Evolutionary conservation across 2,329 filamentous ascomycete genomes (phyloP).

Genomic region (Botrytis galanthina): DNA sequence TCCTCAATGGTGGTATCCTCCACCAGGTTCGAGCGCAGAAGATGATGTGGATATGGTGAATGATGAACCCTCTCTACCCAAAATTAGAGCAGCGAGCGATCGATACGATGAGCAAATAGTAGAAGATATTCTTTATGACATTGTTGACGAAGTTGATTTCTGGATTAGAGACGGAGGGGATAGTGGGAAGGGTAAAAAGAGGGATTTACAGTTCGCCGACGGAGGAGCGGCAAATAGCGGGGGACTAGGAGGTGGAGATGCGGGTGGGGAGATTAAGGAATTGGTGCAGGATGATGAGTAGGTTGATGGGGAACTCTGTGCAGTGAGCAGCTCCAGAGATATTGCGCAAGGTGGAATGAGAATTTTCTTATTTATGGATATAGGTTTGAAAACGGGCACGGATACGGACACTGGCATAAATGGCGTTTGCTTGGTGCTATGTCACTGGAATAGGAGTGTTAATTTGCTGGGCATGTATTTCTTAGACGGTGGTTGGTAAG

Average conservation of each 20-base stretch:
- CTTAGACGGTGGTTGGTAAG: neutral
- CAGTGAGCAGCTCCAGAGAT: neutral
- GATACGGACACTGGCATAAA: neutral
- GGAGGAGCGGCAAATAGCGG: constrained; percentile 27
- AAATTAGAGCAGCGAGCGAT: constrained; percentile 60
- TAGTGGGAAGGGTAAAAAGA: constrained; percentile 31
- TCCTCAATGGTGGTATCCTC: constrained; percentile 87
- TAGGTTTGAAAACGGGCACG: neutral
- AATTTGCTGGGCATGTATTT: neutral
- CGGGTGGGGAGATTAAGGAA: constrained; percentile 60
- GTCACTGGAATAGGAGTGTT: neutral
- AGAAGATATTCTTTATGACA: constrained; percentile 89
- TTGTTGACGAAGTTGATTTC: constrained; percentile 92
- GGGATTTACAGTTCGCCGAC: constrained; percentile 25
- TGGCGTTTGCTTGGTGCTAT: neutral
- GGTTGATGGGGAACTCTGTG: neutral
- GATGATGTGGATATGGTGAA: constrained; percentile 51
- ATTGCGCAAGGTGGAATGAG: neutral
- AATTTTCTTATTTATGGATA: neutral
- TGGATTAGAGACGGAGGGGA: constrained; percentile 60
- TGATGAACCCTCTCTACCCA: constrained; percentile 30
- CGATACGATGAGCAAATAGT: constrained; percentile 91
- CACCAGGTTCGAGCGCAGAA: constrained; percentile 52
- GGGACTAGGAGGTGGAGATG: constrained; percentile 23
- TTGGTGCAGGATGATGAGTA: constrained; percentile 59